phyloP scores from a whole-genome alignment of 345 rosid species.

The Bruguiera parviflora region DNA sequence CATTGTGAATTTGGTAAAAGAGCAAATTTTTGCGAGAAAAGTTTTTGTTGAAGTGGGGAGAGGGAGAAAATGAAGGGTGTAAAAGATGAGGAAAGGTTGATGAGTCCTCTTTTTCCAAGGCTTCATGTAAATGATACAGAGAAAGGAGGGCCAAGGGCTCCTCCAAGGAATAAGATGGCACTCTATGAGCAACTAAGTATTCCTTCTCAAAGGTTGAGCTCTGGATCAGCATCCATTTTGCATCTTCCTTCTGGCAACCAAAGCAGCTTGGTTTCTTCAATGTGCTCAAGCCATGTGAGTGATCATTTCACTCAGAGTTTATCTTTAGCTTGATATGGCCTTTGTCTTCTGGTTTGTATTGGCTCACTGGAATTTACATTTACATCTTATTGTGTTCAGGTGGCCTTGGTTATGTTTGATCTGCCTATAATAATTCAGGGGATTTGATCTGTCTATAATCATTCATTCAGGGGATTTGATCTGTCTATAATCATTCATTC shows the following conservation, averaged over 20 bases:
- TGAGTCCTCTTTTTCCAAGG: constrained; percentile 62
- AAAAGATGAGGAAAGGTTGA: constrained; percentile 42
- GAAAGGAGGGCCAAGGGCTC: constrained; percentile 62
- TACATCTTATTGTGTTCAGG: no score
- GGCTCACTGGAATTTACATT: no score
- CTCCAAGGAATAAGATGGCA: constrained; percentile 83
- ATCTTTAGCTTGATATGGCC: not conserved
- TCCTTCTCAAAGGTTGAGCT: constrained; percentile 47
- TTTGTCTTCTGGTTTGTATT: not conserved
- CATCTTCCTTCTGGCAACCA: constrained; percentile 32
- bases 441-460: no score
- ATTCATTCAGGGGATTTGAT: no score
- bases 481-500: no score
- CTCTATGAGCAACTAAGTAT: constrained; percentile 61
- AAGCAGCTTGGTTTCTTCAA: constrained; percentile 34
- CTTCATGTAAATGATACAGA: constrained; percentile 65
- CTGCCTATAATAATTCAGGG: no score
- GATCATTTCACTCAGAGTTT: not conserved
- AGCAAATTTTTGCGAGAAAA: constrained; percentile 8
- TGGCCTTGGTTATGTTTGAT: no score
- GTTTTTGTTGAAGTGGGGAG: constrained; percentile 14
- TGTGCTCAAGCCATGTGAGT: constrained; percentile 43
- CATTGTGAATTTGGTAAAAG: constrained; percentile 15
- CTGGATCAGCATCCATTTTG: constrained; percentile 31
- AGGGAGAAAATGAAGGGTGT: constrained; percentile 35